phyloP scores from a whole-genome alignment of 371 early-diverging fungal species.

The Umbelopsis sp. region DNA sequence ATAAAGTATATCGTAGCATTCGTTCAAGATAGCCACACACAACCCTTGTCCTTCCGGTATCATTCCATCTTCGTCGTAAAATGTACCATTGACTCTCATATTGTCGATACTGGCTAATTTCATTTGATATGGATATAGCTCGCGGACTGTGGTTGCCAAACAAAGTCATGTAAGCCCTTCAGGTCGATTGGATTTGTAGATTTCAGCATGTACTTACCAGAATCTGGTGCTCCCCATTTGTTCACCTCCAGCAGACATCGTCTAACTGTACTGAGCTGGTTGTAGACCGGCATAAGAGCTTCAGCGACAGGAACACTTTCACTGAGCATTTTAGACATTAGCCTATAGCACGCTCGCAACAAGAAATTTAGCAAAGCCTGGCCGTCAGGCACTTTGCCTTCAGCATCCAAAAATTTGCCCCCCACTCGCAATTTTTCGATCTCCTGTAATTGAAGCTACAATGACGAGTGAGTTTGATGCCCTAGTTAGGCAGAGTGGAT shows the following conservation, averaged over 20 bases:
- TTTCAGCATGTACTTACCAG: slow-evolving; percentile 40
- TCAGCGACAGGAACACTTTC: slow-evolving; percentile 89
- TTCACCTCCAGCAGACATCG: slow-evolving; percentile 81
- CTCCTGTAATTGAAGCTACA: slow-evolving; percentile 68
- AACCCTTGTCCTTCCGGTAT: slow-evolving; percentile 90
- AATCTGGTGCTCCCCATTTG: slow-evolving; percentile 81
- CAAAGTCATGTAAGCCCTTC: too few species aligned
- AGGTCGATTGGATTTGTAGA: too few species aligned
- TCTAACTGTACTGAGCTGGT: slow-evolving; percentile 84
- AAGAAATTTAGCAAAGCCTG: slow-evolving; percentile 82
- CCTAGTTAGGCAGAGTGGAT: neutral
- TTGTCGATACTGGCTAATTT: slow-evolving; percentile 83
- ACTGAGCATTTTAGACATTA: slow-evolving; percentile 82
- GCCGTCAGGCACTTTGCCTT: slow-evolving; percentile 62
- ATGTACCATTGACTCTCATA: slow-evolving; percentile 84
- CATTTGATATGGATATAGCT: slow-evolving; percentile 88
- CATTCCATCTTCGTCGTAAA: slow-evolving; percentile 80
- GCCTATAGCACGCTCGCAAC: slow-evolving; percentile 84
- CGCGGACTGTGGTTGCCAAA: slow-evolving; percentile 53
- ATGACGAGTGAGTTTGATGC: neutral
- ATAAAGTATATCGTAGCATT: slow-evolving; percentile 87
- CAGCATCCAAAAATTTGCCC: slow-evolving; percentile 78
- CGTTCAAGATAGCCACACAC: slow-evolving; percentile 80
- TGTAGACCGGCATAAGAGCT: slow-evolving; percentile 81
- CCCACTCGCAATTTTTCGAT: slow-evolving; percentile 68